A percentile compares a stretch with the other conserved stretches of the same genome.
These are phyloP conservation scores for Catharanthus roseus DNA, from an alignment of 257 asterid genomes.

Conservation along the genomic window DNA sequence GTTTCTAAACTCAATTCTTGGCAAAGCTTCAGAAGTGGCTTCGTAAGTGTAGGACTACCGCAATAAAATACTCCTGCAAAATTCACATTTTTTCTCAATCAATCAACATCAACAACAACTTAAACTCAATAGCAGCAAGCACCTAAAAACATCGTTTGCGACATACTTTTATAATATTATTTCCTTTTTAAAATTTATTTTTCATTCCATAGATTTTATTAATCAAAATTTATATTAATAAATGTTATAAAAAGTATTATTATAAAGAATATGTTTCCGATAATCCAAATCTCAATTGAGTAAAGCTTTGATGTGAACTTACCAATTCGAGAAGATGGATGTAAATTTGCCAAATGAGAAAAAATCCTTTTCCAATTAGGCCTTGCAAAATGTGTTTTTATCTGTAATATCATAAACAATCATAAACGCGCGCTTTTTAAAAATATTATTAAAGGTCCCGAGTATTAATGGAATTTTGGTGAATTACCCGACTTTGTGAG, in stretches of 20 bases:
- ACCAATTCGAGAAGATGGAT: constrained; percentile 72
- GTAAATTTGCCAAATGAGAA: constrained; percentile 41
- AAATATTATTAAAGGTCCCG: background rate
- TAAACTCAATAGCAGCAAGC: background rate
- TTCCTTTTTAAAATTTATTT: too few species aligned
- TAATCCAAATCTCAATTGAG: too few species aligned
- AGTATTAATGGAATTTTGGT: too few species aligned
- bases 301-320: constrained; percentile 10
- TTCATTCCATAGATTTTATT: too few species aligned
- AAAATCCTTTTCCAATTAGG: constrained; percentile 94
- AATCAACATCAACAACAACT: background rate
- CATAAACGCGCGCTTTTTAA: background rate
- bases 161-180: too few species aligned
- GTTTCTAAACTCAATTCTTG: constrained; percentile 65
- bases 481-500: constrained; percentile 33
- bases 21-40: constrained; percentile 51
- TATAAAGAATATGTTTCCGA: too few species aligned
- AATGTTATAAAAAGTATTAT: too few species aligned
- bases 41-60: constrained; percentile 64
- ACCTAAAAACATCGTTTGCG: too few species aligned
- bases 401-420: constrained; percentile 30
- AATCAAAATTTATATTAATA: too few species aligned
- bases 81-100: background rate
- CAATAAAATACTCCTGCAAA: constrained; percentile 84
- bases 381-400: constrained; percentile 83